Base-by-base conservation (phyloP, 2,329 filamentous ascomycete species). In the Cladosporium sp. region DNA sequence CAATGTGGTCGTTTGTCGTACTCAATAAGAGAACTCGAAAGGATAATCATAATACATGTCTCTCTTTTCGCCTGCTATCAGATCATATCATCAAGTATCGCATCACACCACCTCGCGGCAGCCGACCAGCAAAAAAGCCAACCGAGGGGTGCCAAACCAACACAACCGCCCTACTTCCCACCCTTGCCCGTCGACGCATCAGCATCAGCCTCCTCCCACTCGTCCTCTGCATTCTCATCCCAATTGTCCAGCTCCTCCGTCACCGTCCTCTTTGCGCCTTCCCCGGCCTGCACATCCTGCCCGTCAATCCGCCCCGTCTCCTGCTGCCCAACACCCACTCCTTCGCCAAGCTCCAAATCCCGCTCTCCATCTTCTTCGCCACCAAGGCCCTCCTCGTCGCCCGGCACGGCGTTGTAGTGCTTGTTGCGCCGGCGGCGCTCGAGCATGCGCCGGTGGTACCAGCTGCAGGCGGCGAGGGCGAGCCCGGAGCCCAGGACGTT, bases 371-470 rank as follows among this genome's bases (percentile, higher is more conserved):
- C 40, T 1, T 72, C 70, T 1, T 37, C n/a, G 1, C 33, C 35
- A 2, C n/a, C 49, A 16, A 52, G 28, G 3, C 33, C 57, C 21
- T 77, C 78, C 26, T 80, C 81, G 33, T 84, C 85, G 31, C 87
- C 88, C 0, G 90, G 86, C 6, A 96, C 85, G 7, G 86, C 84
- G 62, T 86, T 84, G 74, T 96, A 96, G 61, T 86, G 86, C 74
- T 91, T 91, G 64, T 87, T 87, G 73, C 87, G 83, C 67, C 93
- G 86, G 76, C 91, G 91, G 68, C 95, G 86, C 78, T 98, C 94
- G 46, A 98, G 82, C 93, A 98, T 98, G 66, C 95, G 89, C 75
- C 91, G 90, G 80, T 99, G 95, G 77, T 99, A 99, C 91, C 91
- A 94, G 65, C 88, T 89, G 76, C 91, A 96, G 23, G 96, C 77